phyloP scores from a whole-genome alignment of 2,329 filamentous ascomycete genomes.

The Neopestalotiopsis rosae region DNA sequence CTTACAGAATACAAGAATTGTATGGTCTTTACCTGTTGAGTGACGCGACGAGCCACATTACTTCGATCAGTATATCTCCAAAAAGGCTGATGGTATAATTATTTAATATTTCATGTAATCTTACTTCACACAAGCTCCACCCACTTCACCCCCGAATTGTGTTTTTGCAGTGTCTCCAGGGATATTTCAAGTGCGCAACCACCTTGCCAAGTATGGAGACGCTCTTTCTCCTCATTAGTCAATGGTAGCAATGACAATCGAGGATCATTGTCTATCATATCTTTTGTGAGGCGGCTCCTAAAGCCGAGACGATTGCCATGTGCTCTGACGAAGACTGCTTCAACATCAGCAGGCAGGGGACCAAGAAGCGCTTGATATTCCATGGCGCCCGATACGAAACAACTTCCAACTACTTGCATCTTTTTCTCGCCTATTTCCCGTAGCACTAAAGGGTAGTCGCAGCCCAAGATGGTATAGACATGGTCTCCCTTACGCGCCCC shows the following conservation, averaged over 20 bases:
- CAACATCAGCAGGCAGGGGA: background rate
- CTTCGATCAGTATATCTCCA: too few relatives aligned
- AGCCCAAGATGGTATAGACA: background rate
- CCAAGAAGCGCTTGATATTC: background rate
- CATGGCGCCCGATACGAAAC: background rate
- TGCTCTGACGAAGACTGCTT: background rate
- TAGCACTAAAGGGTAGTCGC: background rate
- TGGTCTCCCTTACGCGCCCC: background rate
- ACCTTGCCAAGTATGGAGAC: background rate
- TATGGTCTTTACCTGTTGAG: too few relatives aligned
- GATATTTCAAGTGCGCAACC: background rate
- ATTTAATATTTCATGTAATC: too few relatives aligned
- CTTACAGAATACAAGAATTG: too few relatives aligned
- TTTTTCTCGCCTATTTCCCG: background rate
- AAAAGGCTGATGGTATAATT: too few relatives aligned
- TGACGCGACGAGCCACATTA: too few relatives aligned
- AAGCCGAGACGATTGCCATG: background rate
- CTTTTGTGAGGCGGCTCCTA: background rate
- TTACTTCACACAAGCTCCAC: too few relatives aligned
- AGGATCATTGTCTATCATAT: background rate
- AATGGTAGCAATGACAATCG: background rate
- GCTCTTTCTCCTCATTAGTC: background rate
- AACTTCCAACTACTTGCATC: background rate
- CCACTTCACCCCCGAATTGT: background rate
- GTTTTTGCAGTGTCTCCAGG: background rate